Percentiles rank a stretch among this genome's conserved stretches.
phyloP scores from a whole-genome alignment of 108 stramenopile genomes.

The Cyclotella distinguenda region DNA sequence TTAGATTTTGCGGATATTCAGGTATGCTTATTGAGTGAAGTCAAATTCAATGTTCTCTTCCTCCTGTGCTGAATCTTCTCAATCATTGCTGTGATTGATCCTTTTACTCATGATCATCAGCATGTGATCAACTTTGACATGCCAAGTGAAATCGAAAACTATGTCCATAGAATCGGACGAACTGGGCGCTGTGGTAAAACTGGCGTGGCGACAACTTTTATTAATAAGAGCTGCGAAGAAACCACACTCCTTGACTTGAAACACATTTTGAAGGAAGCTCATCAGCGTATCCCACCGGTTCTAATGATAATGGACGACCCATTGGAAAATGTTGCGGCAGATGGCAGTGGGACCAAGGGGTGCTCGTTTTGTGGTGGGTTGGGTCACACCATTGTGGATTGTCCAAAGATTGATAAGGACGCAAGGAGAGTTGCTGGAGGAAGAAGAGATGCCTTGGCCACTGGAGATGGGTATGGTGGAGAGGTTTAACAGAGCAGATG shows the following conservation, averaged over 20 bases:
- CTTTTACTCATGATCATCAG: conserved; percentile 41
- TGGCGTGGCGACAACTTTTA: conserved; percentile 99
- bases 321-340: conserved; percentile 60
- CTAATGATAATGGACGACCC: conserved; percentile 98
- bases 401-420: conserved; percentile 99
- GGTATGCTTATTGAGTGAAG: no score
- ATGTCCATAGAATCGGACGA: conserved; percentile 95
- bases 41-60: neutral
- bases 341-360: conserved; percentile 76
- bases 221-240: conserved; percentile 95
- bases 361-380: conserved; percentile 99
- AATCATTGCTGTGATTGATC: neutral
- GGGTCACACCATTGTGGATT: conserved; percentile 97
- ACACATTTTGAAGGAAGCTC: conserved; percentile 95
- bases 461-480: conserved; percentile 90
- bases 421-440: conserved; percentile 90
- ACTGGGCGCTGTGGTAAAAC: conserved; percentile 99
- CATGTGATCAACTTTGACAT: conserved; percentile 99
- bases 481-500: conserved; percentile 48
- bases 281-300: conserved; percentile 98
- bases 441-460: conserved; percentile 83
- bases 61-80: neutral
- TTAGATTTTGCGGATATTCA: conserved; percentile 96
- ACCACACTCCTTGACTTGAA: conserved; percentile 95
- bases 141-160: conserved; percentile 99